Evolutionary conservation across 2,329 filamentous ascomycete species (phyloP), one percentile per base, ranked within the genome.

Genomic region (Ophiostoma populinum): DNA sequence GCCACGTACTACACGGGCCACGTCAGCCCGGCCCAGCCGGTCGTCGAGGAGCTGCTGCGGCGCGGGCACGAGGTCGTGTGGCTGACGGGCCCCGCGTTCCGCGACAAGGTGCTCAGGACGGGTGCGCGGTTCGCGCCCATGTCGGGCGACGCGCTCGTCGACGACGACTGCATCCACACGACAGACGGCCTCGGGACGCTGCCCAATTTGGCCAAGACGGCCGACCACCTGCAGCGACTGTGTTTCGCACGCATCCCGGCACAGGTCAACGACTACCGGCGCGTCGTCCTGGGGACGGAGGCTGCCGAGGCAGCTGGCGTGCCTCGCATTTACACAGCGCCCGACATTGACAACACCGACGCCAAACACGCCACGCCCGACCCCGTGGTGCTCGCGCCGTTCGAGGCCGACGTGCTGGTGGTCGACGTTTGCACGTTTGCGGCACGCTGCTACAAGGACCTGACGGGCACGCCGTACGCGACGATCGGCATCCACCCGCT

Each of bases 401-500:
- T 43, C 20, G 18, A 28, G 0, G 40, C 42, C 21, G 42, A 43
- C 25, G 26, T 43, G 10, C 36, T 43, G 6, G 33, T 43, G 17
- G 42, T 43, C 34, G 42, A 43, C 28, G 42, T 38, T 18, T 42
- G 37, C 38, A 42, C 42, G 3, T 40, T 37, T 25, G 42, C 37
- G 9, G 40, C 42, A 7, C 40, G 38, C 24, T 39, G 40, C 34
- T 34, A 40, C 24, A 34, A 34, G 34, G 40, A 43, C 36, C 40
- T 41, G 29, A 37, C 42, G 2, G 42, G 42, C 17, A 41, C 56
- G 7, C 42, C 40, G 0, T 58, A 55, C 37, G 55, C 54, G 3
- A 58, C 55, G 1, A 42, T 58, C 8, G 55, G 55, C 4, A 54
- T 58, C 3, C 55, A 56, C 22, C 55, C 55, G 2, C 48, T 58